phyloP scores from a whole-genome alignment of 2,329 filamentous ascomycete species.

The Hymenoscyphus salicellus region DNA sequence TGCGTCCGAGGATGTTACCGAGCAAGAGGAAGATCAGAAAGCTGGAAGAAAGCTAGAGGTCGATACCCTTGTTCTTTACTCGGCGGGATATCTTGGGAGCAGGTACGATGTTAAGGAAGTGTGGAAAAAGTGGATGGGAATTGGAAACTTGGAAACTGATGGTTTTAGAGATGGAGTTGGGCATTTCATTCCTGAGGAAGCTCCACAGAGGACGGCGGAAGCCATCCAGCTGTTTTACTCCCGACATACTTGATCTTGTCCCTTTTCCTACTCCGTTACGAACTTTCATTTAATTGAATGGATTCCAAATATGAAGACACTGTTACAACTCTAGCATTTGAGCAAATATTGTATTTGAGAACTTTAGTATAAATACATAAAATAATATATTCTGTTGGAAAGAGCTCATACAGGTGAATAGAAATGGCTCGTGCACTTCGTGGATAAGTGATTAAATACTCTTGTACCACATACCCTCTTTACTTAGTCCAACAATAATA shows the following conservation, averaged over 20 bases:
- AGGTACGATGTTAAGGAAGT: conserved; percentile 42
- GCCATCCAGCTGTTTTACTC: conserved; percentile 20
- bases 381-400: too few relatives aligned
- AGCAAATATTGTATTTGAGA: too few relatives aligned
- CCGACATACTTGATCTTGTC: background rate
- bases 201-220: conserved; percentile 37
- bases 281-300: too few relatives aligned
- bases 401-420: too few relatives aligned
- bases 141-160: conserved; percentile 32
- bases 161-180: conserved; percentile 40
- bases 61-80: conserved; percentile 45
- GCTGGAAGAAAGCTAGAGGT: conserved; percentile 43
- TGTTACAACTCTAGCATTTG: too few relatives aligned
- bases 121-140: conserved; percentile 46
- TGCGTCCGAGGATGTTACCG: conserved; percentile 41
- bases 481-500: too few relatives aligned
- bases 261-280: background rate
- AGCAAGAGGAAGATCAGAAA: conserved; percentile 46
- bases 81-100: conserved; percentile 42
- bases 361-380: too few relatives aligned
- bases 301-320: too few relatives aligned
- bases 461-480: too few relatives aligned
- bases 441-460: too few relatives aligned
- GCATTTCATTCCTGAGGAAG: conserved; percentile 48
- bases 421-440: too few relatives aligned